These are phyloP conservation scores for Podaxis sp. DNA, from an alignment of 768 basidiomycete species.

Conservation along the genomic window DNA sequence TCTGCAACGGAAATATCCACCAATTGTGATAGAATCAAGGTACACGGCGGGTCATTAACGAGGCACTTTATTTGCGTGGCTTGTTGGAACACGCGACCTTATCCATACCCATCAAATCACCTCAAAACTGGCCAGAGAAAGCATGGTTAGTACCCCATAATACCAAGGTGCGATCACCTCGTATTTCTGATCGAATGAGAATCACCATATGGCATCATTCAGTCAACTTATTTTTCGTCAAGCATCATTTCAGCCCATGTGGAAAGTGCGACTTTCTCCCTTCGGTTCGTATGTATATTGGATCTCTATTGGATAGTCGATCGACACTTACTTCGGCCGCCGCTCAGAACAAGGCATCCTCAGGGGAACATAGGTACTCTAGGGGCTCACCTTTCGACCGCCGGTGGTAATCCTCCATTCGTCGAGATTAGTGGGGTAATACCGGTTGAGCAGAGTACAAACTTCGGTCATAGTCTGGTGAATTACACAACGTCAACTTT, in stretches of 20 bases:
- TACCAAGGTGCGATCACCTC: slow-evolving; percentile 23
- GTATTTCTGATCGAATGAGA: slow-evolving; percentile 12
- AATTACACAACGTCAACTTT: slow-evolving; percentile 42
- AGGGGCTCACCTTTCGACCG: slow-evolving; percentile 50
- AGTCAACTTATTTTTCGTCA: slow-evolving; percentile 48
- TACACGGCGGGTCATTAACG: slow-evolving; percentile 53
- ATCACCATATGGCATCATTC: slow-evolving; percentile 24
- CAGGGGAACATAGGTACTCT: slow-evolving; percentile 44
- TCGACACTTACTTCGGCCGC: slow-evolving; percentile 1
- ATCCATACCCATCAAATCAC: slow-evolving; percentile 49
- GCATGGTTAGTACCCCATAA: slow-evolving; percentile 25
- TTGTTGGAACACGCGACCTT: slow-evolving; percentile 50
- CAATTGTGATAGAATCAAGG: slow-evolving; percentile 31
- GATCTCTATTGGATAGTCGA: slow-evolving; percentile 5
- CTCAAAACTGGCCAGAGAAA: slow-evolving; percentile 39
- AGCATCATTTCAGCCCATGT: slow-evolving; percentile 60
- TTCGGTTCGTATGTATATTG: slow-evolving; percentile 42
- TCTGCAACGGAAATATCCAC: slow-evolving; percentile 3
- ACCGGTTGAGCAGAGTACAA: slow-evolving; percentile 35
- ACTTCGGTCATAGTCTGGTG: slow-evolving; percentile 29
- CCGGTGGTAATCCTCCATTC: slow-evolving; percentile 53
- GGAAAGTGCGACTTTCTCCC: slow-evolving; percentile 57
- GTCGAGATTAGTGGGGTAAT: slow-evolving; percentile 56
- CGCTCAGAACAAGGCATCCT: slow-evolving; percentile 27
- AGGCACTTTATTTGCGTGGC: slow-evolving; percentile 56